These are phyloP conservation scores for bread wheat (Triticum aestivum) DNA, from an alignment of 176 grass and related monocot genomes.

Conservation along the genomic window DNA sequence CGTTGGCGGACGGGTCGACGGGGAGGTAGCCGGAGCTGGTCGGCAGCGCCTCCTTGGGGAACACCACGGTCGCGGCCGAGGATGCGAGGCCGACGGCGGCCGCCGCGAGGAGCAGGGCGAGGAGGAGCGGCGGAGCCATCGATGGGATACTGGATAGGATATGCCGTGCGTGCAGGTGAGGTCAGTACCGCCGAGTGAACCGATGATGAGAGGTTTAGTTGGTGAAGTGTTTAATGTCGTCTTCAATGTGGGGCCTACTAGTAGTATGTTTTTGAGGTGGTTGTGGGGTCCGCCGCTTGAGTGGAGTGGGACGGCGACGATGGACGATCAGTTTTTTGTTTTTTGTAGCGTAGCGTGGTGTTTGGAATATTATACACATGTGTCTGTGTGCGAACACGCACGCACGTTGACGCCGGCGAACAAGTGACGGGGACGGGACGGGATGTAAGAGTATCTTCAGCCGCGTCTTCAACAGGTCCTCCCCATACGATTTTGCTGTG, in stretches of 20 bases:
- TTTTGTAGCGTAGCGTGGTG: no score
- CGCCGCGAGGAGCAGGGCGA: background rate
- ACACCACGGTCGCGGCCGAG: background rate
- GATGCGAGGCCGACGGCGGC: background rate
- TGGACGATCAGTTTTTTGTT: no score
- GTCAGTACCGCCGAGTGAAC: background rate
- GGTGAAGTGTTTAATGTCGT: background rate
- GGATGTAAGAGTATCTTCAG: no score
- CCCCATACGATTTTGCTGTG: no score
- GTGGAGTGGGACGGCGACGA: no score
- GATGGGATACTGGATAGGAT: background rate
- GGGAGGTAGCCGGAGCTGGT: constrained; percentile 59
- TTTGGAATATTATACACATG: no score
- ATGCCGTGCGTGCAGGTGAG: background rate
- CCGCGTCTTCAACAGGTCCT: no score
- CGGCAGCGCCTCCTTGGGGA: constrained; percentile 35
- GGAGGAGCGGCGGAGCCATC: background rate
- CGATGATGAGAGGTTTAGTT: background rate
- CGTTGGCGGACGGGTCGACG: background rate
- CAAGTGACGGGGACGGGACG: no score
- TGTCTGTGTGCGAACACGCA: no score
- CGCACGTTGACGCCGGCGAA: no score
- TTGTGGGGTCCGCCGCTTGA: no score
- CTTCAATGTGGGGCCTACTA: background rate
- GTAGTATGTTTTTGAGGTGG: no score